Percentiles rank a stretch among this genome's conserved stretches.
These are phyloP conservation scores for Lactifluus pinguis DNA, from an alignment of 768 basidiomycete species.

Conservation along the genomic window DNA sequence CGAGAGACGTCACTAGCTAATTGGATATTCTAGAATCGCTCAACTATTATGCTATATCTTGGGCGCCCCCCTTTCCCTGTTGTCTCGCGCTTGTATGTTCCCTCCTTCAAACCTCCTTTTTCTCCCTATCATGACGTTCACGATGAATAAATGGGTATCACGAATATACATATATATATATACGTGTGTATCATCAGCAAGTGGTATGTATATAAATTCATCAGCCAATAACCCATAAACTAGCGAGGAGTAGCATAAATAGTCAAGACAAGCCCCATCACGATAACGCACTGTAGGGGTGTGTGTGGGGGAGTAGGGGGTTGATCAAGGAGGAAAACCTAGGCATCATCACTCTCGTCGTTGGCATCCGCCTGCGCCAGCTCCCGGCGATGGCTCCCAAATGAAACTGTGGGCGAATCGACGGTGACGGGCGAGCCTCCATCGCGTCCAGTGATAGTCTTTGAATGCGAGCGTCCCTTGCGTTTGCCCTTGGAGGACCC, in stretches of 20 bases:
- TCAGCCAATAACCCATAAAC: neutral
- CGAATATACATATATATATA: slow-evolving; percentile 2
- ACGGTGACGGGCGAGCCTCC: slow-evolving; percentile 21
- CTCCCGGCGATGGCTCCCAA: slow-evolving; percentile 9
- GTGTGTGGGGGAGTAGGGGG: too few relatives aligned
- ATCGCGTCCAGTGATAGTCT: slow-evolving; percentile 40
- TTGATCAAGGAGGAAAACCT: neutral
- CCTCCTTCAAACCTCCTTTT: neutral
- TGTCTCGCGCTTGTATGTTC: neutral
- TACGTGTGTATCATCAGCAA: slow-evolving; percentile 13
- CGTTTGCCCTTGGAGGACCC: slow-evolving; percentile 28
- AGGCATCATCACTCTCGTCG: slow-evolving; percentile 5
- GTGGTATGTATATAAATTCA: slow-evolving; percentile 16
- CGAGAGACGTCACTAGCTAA: slow-evolving; percentile 11
- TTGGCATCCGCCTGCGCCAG: slow-evolving; percentile 2
- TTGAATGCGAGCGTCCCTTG: slow-evolving; percentile 34
- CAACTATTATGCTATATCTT: slow-evolving; percentile 13
- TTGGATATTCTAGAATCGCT: slow-evolving; percentile 17
- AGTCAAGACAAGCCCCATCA: neutral
- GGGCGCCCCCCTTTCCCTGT: slow-evolving; percentile 2
- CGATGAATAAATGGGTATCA: slow-evolving; percentile 10
- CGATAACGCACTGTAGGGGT: neutral
- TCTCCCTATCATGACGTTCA: neutral
- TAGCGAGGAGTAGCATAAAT: neutral
- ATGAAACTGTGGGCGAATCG: neutral